Evolutionary conservation across 2,329 filamentous ascomycete species (phyloP), one percentile per base, ranked within the genome.

Genomic region (Aotearoamyces nothofagi): DNA sequence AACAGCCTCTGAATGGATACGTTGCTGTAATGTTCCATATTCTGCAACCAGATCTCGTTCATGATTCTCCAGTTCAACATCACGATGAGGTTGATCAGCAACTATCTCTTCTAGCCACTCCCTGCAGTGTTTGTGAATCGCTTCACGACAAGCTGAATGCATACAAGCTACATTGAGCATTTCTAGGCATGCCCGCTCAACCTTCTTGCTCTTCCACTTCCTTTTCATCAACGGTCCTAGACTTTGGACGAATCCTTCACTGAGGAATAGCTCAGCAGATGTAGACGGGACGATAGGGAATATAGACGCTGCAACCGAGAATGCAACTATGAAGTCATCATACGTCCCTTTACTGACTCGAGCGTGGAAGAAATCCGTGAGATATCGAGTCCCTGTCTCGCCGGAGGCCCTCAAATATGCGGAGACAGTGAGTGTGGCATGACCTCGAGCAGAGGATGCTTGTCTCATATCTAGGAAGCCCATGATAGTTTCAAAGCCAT

Each of bases 151-250:
- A 5, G 69, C 60, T 26, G 72, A 66, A 47, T 92, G 80, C 53
- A 93, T 80, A 53, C 84, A 94, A 5, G 87, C 86, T 9, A 82
- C 83, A 53, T 86, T 93, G 33, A 98, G 64, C 56, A 98, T 72
- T 46, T 94, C 81, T 40, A 98, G 55, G 26, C 83, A 78, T 3
- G 84, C 80, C 33, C 80, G 77, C 53, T 93, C 84, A 13, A 96
- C 78, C 43, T 82, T 82, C 40, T 70, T 68, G 48, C 78, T 87
- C 59, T 87, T 92, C 60, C 78, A 80, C 48, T 77, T 83, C 41
- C 75, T 69, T 39, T 78, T 67, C 53, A 92, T 78, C 30, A 92
- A 60, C 9, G 78, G 71, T 10, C 78, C 75, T 5, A 96, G 65
- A 31, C 71, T 77, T 33, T 72, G 62, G 25, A 94, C 60, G 45